Conservation (phyloP, 768 basidiomycete species). For the Austroboletus eburneus region DNA sequence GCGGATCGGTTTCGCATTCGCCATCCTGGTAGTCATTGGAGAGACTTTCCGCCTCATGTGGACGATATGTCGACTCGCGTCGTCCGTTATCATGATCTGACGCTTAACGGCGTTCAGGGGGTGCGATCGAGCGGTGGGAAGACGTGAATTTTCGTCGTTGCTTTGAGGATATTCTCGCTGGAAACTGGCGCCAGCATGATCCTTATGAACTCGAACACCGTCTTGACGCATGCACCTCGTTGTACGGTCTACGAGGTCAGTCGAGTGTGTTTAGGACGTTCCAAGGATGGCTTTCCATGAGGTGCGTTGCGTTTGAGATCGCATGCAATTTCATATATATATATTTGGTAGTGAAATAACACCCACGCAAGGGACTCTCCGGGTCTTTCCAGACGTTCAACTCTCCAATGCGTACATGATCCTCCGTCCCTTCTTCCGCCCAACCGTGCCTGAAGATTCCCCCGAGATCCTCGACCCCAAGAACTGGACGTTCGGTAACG, state of each 20-base stretch:
- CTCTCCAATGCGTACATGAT: constrained; percentile 71
- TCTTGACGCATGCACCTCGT: constrained; percentile 54
- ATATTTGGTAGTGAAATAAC: constrained; percentile 20
- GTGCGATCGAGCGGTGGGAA: constrained; percentile 73
- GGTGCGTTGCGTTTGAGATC: constrained; percentile 33
- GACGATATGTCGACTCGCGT: constrained; percentile 39
- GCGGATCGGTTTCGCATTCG: constrained; percentile 74
- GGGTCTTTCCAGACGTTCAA: constrained; percentile 62
- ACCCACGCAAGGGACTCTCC: constrained; percentile 65
- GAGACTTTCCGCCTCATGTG: constrained; percentile 48
- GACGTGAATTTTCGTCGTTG: constrained; percentile 54
- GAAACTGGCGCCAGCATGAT: constrained; percentile 63
- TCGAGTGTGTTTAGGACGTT: constrained; percentile 57
- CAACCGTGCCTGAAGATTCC: constrained; percentile 37
- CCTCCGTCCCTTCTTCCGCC: constrained; percentile 72
- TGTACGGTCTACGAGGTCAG: constrained; percentile 57
- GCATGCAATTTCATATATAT: neutral
- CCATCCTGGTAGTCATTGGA: constrained; percentile 59
- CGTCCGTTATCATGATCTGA: neutral
- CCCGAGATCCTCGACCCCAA: constrained; percentile 43
- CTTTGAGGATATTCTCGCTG: constrained; percentile 57
- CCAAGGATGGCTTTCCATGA: constrained; percentile 76
- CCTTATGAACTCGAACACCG: constrained; percentile 60
- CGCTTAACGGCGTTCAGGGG: constrained; percentile 40
- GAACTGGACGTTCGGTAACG: constrained; percentile 49